phyloP scores from a whole-genome alignment of 257 asterid genomes.

The Solanum etuberosum region DNA sequence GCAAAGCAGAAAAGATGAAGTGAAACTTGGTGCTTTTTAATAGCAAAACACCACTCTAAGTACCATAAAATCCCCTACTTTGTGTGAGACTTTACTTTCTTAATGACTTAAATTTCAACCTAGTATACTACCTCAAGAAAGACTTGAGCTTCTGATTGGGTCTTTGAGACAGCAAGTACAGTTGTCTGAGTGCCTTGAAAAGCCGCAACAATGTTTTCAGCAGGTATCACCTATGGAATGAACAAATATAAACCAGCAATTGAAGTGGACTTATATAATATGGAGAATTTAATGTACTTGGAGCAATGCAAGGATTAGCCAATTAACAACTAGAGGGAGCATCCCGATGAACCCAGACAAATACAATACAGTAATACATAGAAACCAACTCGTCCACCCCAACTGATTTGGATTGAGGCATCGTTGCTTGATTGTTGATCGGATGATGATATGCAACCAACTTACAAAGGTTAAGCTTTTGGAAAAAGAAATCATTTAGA shows the following conservation, averaged over 20 bases:
- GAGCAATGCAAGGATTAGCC: background rate
- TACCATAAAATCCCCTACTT: background rate
- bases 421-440: background rate
- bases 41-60: background rate
- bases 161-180: slow-evolving; percentile 62
- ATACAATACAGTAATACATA: background rate
- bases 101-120: background rate
- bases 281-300: background rate
- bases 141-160: slow-evolving; percentile 61
- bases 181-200: slow-evolving; percentile 58
- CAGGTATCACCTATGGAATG: slow-evolving; percentile 58
- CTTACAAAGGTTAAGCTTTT: background rate
- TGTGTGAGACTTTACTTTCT: background rate
- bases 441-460: background rate
- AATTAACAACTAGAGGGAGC: background rate
- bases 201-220: slow-evolving; percentile 80
- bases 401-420: background rate
- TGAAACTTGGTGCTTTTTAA: background rate
- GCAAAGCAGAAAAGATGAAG: slow-evolving; percentile 12
- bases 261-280: background rate
- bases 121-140: slow-evolving; percentile 57
- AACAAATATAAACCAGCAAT: background rate
- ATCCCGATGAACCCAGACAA: background rate
- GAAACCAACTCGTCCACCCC: background rate
- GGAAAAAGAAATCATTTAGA: background rate